A percentile compares a stretch with the other conserved stretches of the same genome.
phyloP scores from a whole-genome alignment of 805 yeast genomes.

The Saccharomyces mikatae region DNA sequence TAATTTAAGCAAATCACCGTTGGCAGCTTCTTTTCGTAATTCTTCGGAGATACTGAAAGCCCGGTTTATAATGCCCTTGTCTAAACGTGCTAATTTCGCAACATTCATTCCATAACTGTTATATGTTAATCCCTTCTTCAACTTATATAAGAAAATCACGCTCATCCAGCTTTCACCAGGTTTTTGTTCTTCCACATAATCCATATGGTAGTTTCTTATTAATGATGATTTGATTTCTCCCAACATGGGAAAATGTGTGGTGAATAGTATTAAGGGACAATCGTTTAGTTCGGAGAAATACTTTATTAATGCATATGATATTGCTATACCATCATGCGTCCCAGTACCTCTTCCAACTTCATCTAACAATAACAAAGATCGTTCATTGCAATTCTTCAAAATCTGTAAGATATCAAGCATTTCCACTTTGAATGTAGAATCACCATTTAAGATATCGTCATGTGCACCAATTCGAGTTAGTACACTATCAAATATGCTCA shows the following conservation, averaged over 20 bases:
- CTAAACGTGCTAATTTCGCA: constrained; percentile 65
- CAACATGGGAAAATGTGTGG: constrained; percentile 75
- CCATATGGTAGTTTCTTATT: constrained; percentile 66
- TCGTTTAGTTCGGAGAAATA: constrained; percentile 39
- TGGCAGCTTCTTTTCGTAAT: constrained; percentile 9
- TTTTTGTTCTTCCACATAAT: constrained; percentile 39
- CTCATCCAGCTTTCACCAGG: constrained; percentile 32
- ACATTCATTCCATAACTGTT: constrained; percentile 81
- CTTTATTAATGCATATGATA: constrained; percentile 65
- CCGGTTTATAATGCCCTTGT: constrained; percentile 35
- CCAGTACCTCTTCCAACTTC: constrained; percentile 94
- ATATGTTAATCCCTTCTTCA: constrained; percentile 43
- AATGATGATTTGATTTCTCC: constrained; percentile 39
- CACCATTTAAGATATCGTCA: constrained; percentile 65
- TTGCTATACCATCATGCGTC: constrained; percentile 71
- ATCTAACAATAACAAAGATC: constrained; percentile 81
- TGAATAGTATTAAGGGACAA: constrained; percentile 58
- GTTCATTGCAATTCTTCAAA: constrained; percentile 64
- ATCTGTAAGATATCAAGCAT: constrained; percentile 92
- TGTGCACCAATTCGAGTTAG: constrained; percentile 71
- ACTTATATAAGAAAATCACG: constrained; percentile 45
- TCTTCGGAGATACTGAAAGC: constrained; percentile 34
- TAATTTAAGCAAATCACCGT: constrained; percentile 3
- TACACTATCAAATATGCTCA: constrained; percentile 60
- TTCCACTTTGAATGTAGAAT: constrained; percentile 89